phyloP scores from a whole-genome alignment of 2,329 filamentous ascomycete species.

The Ploettnerulaceae sp. region DNA sequence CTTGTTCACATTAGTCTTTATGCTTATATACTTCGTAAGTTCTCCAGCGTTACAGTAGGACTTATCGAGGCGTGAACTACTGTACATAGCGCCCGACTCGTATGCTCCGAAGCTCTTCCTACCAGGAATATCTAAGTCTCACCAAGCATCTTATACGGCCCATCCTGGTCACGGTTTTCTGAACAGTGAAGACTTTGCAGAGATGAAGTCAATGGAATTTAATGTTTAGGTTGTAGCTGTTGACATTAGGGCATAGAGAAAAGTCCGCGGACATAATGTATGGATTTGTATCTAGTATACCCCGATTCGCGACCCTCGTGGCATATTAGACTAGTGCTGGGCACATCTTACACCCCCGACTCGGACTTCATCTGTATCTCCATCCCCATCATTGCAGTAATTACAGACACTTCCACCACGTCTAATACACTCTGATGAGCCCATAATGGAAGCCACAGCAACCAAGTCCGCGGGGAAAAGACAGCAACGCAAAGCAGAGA shows the following conservation, averaged over 20 bases:
- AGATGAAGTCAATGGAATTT: too few relatives aligned
- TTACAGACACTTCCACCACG: not conserved
- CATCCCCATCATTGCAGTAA: not conserved
- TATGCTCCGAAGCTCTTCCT: too few relatives aligned
- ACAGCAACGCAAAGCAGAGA: conserved; percentile 8
- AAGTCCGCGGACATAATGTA: conserved; percentile 12
- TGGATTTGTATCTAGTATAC: not conserved
- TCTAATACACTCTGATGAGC: not conserved
- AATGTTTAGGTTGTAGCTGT: too few relatives aligned
- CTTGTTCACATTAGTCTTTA: too few relatives aligned
- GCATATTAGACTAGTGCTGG: not conserved
- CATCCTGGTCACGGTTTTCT: too few relatives aligned
- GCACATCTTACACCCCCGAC: conserved; percentile 2
- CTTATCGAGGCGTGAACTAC: too few relatives aligned
- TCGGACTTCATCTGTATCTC: not conserved
- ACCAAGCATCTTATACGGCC: too few relatives aligned
- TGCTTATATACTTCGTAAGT: too few relatives aligned
- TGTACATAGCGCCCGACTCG: too few relatives aligned
- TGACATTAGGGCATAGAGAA: not conserved
- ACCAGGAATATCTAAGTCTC: too few relatives aligned
- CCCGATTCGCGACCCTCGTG: not conserved
- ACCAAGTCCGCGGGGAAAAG: conserved; percentile 8
- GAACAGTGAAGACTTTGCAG: too few relatives aligned
- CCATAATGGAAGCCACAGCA: not conserved
- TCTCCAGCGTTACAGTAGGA: too few relatives aligned